Base-by-base conservation (phyloP, 1,284 basidiomycete species). In the Abortiporus biennis region DNA sequence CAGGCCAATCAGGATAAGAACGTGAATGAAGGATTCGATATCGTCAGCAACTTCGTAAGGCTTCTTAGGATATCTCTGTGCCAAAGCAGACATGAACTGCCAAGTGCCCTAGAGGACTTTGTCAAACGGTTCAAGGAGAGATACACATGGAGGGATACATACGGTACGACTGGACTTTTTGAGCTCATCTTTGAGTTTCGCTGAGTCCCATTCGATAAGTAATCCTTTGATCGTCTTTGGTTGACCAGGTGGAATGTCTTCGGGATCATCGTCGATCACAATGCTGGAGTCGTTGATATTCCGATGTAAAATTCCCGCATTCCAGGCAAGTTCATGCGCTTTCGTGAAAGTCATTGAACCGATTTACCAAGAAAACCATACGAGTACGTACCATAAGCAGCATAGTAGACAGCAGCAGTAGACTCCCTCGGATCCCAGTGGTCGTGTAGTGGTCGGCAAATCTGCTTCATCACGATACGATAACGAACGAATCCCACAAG, bases 201-300 rank as follows among this genome's bases (percentile, higher is more conserved):
- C n/a, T 8, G 19, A 17, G 15, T 34, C 32, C 32, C 32, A 34
- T 9, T 34, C 32, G 19, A 34, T 34, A 13, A 34, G 32, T 17
- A 34, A 15, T 6, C 32, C 32, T 16, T 15, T 17, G n/a, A n/a
- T n/a, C n/a, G n/a, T n/a, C n/a, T n/a, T n/a, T 30, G 27, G n/a
- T 34, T 17, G 19, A 34, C 6, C 32, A 36, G 20, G 35, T 1
- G 43, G 1, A 51, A 47, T n/a, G n/a, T n/a, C 37, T 9, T 29
- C 8, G 8, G 22, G 22, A 17, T 38, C 24, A 5, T 24, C 24
- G 12, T 29, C 19, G 19, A 38, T 9, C 23, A 38, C 5, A 25
- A 38, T 24, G 32, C 36, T 42, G 19, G n/a, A 19, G 8, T 20
- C 16, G 32, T 25, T 38, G 20, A 38, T 23, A 17, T 38, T 25